Base-by-base conservation (phyloP, 352 stramenopile species). In the Pseudoperonospora humuli region DNA sequence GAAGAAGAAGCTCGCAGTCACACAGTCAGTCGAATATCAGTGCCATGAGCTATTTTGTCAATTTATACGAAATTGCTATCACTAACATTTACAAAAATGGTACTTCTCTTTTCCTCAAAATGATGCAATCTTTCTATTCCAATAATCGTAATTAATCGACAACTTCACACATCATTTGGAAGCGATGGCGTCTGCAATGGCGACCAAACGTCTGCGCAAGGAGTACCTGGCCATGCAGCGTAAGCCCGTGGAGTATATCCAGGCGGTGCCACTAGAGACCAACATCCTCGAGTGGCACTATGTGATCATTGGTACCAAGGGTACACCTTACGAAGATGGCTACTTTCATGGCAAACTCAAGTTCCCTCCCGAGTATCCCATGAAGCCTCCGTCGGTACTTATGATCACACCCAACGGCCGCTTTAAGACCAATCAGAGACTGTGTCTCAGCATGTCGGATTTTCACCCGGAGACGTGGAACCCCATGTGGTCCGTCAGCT, bases 201-300 rank as follows among this genome's bases (percentile, higher is more conserved):
- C 80, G 26, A 95, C 83, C 21, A 90, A 95, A 57, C 86, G 92
- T 19, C 66, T 97, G 32, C 86, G 81, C n/a, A 94, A 96, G 42
- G 92, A 97, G 64, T 93, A 96, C 46, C 54, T 93, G 39, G 67
- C 85, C 26, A 68, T 97, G 40, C 71, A 88, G 45, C 86, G 87
- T 48, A 95, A 94, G 54, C 90, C 92, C 20, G 75, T 87, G 45
- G 76, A 86, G 37, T 94, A 95, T 65, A 96, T 97, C 41, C 70
- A 78, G 35, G 86, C 91, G 11, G 64, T 84, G 26, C 90, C 93
- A 20, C 64, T 95, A 36, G 87, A 97, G 56, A 73, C 63, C 24
- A 97, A 97, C 59, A 97, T 98, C 42, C 71, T 97, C 10, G 89
- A 97, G 69, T 97, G 93, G 87, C 89, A 97, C 61, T 98, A 97